These are phyloP conservation scores for Aspergillus terreus DNA, from an alignment of 2,329 filamentous ascomycete genomes.

Conservation along the genomic window DNA sequence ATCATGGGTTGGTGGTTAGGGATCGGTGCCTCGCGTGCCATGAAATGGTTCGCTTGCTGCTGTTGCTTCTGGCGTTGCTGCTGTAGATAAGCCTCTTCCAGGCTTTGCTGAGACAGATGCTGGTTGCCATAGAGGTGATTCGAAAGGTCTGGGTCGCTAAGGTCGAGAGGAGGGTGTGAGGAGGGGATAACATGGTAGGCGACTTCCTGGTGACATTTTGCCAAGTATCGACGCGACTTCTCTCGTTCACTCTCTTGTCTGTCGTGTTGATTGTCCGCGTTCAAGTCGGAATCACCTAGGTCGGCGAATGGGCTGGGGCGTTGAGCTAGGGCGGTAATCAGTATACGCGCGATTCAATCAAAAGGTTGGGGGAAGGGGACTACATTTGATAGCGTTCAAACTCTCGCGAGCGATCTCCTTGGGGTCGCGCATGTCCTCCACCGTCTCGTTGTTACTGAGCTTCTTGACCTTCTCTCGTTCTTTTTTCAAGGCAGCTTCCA, in stretches of 20 bases:
- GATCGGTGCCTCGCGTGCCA: slow-evolving; percentile 51
- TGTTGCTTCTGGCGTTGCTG: slow-evolving; percentile 53
- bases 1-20: slow-evolving; percentile 60
- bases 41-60: slow-evolving; percentile 34
- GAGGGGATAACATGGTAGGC: slow-evolving; percentile 66
- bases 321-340: slow-evolving; percentile 32
- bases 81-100: slow-evolving; percentile 59
- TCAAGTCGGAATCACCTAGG: slow-evolving; percentile 48
- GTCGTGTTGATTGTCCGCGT: slow-evolving; percentile 42
- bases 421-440: slow-evolving; percentile 44
- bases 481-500: slow-evolving; percentile 82
- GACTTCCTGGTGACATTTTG: slow-evolving; percentile 65
- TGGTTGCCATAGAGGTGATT: slow-evolving; percentile 45
- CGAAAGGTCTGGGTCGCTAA: slow-evolving; percentile 41
- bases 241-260: slow-evolving; percentile 58
- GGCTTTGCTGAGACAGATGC: slow-evolving; percentile 51
- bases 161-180: slow-evolving; percentile 56
- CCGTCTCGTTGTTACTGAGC: slow-evolving; percentile 48
- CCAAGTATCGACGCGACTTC: slow-evolving; percentile 60
- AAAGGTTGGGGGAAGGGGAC: slow-evolving; percentile 2
- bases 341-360: not conserved
- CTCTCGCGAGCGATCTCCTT: slow-evolving; percentile 46
- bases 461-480: slow-evolving; percentile 68
- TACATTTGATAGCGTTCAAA: slow-evolving; percentile 40
- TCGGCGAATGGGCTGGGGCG: slow-evolving; percentile 47